Base-by-base conservation (phyloP, 352 stramenopile genomes). In the Blastocystis sp. region DNA sequence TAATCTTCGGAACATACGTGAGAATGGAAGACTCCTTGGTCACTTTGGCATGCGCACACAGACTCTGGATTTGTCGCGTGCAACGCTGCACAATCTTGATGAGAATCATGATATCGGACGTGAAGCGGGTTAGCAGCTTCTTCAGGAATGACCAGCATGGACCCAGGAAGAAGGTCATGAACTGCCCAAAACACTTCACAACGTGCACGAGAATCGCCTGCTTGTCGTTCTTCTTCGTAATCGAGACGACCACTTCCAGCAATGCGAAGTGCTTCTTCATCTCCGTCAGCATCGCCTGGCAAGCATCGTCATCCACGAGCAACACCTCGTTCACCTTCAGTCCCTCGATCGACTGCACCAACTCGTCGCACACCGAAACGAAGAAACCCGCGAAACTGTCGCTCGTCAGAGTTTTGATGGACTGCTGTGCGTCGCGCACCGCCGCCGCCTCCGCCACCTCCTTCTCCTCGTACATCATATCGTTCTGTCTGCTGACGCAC, bases 1-100 rank as follows among this genome's bases (percentile, higher is more conserved):
- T 85, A 1, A 85, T 50, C 35, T 62, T 37, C 26, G 74, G 74
- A 1, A 85, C 74, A 50, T 85, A 62, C 1, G 50, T 3, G 26
- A 85, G 60, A 31, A 62, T 41, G 1, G 50, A 29, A 3, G 74
- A 66, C 10, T 85, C 55, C n/a, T 45, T 67, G 1, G 74, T 85
- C 26, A 69, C 31, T 41, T 85, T 85, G 2, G 74, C 74, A 31
- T 85, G 74, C 1, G 74, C 74, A 31, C 74, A 85, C 31, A 85
- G 50, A 41, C 74, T 85, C 24, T 85, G 74, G 9, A 85, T 50
- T 29, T 85, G 74, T 1, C 74, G 74, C 24, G 74, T 85, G n/a
- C 45, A 67, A n/a, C 74, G 74, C 33, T 85, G 74, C 12, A 85
- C 50, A 12, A 62, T 85, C 55, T 85, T 85, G n/a, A 85, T 69